phyloP scores from a whole-genome alignment of 768 basidiomycete genomes.

The Asterophora lycoperdoides region DNA sequence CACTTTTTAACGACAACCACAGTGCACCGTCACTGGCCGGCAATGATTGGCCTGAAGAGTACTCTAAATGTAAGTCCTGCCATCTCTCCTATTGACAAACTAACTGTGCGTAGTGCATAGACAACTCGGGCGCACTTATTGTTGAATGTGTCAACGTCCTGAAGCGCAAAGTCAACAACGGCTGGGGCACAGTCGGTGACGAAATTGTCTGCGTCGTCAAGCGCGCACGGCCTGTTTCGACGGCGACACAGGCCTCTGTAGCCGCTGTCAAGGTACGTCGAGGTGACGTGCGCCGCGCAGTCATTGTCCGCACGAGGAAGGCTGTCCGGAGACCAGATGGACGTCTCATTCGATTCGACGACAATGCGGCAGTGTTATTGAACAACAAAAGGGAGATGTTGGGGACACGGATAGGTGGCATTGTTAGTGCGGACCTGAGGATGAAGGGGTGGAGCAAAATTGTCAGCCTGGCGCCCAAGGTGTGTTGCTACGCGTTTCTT shows the following conservation, averaged over 20 bases:
- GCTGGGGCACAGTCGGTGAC: slow-evolving; percentile 90
- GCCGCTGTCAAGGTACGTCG: slow-evolving; percentile 86
- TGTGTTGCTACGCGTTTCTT: slow-evolving; percentile 29
- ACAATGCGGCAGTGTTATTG: slow-evolving; percentile 90
- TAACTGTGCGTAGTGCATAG: slow-evolving; percentile 66
- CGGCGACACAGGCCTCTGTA: slow-evolving; percentile 59
- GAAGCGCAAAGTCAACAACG: slow-evolving; percentile 94
- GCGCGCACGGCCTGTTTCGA: slow-evolving; percentile 77
- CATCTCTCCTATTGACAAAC: background rate
- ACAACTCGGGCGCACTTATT: slow-evolving; percentile 93
- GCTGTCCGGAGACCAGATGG: slow-evolving; percentile 84
- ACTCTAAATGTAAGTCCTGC: slow-evolving; percentile 82
- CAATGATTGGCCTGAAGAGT: slow-evolving; percentile 93
- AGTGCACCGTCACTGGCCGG: slow-evolving; percentile 2
- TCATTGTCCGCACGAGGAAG: slow-evolving; percentile 93
- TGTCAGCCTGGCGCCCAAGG: slow-evolving; percentile 87
- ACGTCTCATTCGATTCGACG: slow-evolving; percentile 84
- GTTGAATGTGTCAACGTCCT: slow-evolving; percentile 96
- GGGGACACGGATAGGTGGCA: slow-evolving; percentile 90
- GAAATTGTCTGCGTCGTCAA: slow-evolving; percentile 96
- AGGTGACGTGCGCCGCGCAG: slow-evolving; percentile 93
- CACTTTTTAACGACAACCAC: slow-evolving; percentile 7
- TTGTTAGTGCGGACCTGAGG: slow-evolving; percentile 87
- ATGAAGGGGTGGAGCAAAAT: slow-evolving; percentile 96
- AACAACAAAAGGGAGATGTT: slow-evolving; percentile 97